Conservation (phyloP, 2,329 filamentous ascomycete genomes). For the Hypomyces rosellus region DNA sequence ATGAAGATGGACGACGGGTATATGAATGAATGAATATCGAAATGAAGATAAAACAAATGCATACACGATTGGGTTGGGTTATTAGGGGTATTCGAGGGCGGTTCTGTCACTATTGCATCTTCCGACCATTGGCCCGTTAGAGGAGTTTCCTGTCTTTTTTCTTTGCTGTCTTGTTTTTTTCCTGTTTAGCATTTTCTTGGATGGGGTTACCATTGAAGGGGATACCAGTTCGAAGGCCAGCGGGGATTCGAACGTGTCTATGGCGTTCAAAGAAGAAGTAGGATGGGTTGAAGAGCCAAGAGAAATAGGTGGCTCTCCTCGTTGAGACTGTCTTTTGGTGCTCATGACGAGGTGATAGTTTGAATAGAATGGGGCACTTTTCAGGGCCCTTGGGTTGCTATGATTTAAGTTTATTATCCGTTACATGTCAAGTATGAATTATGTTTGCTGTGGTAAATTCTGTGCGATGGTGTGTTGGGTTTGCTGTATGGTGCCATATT, state of each 20-base stretch:
- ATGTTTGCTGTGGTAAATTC: not conserved
- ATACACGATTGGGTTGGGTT: too few relatives aligned
- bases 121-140: constrained; percentile 18
- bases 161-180: constrained; percentile 17
- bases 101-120: constrained; percentile 22
- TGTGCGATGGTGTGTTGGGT: too few relatives aligned
- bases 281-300: not conserved
- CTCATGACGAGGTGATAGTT: too few relatives aligned
- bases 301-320: not conserved
- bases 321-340: too few relatives aligned
- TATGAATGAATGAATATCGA: constrained; percentile 1
- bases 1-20: constrained; percentile 2
- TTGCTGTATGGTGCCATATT: too few relatives aligned
- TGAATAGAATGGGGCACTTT: too few relatives aligned
- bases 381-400: too few relatives aligned
- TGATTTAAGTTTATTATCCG: not conserved
- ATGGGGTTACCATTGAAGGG: constrained; percentile 7
- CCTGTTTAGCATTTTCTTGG: constrained; percentile 13
- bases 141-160: constrained; percentile 21
- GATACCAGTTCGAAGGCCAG: constrained; percentile 12
- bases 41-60: not conserved
- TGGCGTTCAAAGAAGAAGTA: constrained; percentile 5
- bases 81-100: constrained; percentile 15
- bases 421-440: not conserved
- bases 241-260: constrained; percentile 10